phyloP scores from a whole-genome alignment of 345 rosid genomes.

The Crucihimalaya himalaica region DNA sequence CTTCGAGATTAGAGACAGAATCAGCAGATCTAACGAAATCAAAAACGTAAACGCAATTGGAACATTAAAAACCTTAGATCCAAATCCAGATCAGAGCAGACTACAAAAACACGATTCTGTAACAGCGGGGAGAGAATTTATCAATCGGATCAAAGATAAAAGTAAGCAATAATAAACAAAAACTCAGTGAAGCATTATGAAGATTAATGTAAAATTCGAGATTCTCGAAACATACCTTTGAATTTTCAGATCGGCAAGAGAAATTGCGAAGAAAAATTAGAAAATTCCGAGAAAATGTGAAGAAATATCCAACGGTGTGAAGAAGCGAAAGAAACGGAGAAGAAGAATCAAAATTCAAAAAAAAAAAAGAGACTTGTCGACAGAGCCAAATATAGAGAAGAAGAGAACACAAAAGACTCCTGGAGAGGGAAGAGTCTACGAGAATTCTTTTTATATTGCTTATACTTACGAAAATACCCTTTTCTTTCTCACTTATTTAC shows the following conservation, averaged over 20 bases:
- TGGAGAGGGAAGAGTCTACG: conserved; percentile 26
- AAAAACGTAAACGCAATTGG: background rate
- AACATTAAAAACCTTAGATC: background rate
- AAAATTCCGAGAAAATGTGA: background rate
- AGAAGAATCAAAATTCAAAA: conserved; percentile 14
- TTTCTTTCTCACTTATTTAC: background rate
- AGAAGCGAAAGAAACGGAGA: conserved; percentile 30
- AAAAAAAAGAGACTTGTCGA: background rate
- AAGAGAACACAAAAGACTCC: background rate
- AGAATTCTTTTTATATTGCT: conserved; percentile 17
- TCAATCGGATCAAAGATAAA: background rate
- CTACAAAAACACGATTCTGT: background rate
- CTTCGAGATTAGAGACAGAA: background rate
- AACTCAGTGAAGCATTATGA: background rate
- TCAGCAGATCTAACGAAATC: conserved; percentile 4
- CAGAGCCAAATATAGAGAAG: conserved; percentile 18
- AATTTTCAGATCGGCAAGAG: conserved; percentile 14
- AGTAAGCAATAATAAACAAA: background rate
- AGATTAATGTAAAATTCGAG: background rate
- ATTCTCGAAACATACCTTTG: conserved; percentile 24
- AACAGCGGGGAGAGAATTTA: background rate
- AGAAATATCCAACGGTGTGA: background rate
- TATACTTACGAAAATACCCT: conserved; percentile 30
- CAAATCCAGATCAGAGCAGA: conserved; percentile 9
- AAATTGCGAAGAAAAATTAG: conserved; percentile 2